Evolutionary conservation across 352 stramenopile genomes (phyloP), one percentile per base, ranked within the genome.

Genomic region (Globisporangium sylvaticum): DNA sequence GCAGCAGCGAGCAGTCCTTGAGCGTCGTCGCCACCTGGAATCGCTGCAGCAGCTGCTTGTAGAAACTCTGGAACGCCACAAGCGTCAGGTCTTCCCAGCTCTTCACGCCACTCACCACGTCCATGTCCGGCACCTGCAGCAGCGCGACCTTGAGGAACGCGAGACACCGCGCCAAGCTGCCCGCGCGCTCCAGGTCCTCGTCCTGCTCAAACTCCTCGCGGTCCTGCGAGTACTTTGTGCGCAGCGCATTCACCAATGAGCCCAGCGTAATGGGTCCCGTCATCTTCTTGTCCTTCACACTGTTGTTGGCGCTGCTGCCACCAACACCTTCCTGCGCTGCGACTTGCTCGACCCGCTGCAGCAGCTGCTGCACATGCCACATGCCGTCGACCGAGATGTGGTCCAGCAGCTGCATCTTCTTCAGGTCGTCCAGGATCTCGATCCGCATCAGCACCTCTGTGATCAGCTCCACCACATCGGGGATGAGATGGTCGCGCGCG

Each of bases 21-120:
- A 92, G 77, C 42, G 87, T 95, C 39, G 85, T 94, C 10, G 87
- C 87, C 53, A 95, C 87, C 32, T 91, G 80, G 69, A 95, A 94
- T 2, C 83, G 72, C 71, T 91, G 84, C 60, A 89, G 64, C 7
- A 92, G 62, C 56, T 88, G 75, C 39, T 74, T 64, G 68, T 89
- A 93, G 37, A 94, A 74, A 22, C 63, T 66, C 56, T 76, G 69
- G 22, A 90, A 77, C n/a, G 76, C 70, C 18, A 58, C 25, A 3
- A 94, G 56, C 6, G 63, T 69, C 55, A 91, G 67, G 5, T 69
- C 62, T 63, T 79, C 64, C 81, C 76, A 88, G 24, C 67, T 75
- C 14, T 69, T 61, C 1, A 76, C 58, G 2, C 67, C 71, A 24
- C 77, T 57, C 18, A 83, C 59, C 0, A 37, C 44, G 0, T 77